phyloP scores from a whole-genome alignment of 208 protist genomes.

The Crithidia acanthocephali region DNA sequence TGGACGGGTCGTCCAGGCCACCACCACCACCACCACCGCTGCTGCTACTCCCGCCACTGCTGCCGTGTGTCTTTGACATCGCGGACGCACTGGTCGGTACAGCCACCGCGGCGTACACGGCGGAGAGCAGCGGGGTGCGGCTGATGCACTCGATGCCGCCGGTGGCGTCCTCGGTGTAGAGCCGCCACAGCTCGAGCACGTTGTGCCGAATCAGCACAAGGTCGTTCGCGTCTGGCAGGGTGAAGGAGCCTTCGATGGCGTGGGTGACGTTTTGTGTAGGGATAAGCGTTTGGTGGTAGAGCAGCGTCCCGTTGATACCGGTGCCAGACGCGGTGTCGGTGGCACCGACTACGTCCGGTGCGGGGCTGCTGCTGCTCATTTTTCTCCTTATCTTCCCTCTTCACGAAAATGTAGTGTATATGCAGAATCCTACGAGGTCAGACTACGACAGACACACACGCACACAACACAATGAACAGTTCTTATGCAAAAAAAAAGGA shows the following conservation, averaged over 20 bases:
- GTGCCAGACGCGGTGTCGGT: background rate
- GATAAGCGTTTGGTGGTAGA: conserved; percentile 89
- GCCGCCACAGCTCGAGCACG: conserved; percentile 74
- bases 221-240: conserved; percentile 65
- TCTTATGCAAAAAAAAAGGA: no score
- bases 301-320: conserved; percentile 44
- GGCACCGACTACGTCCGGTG: background rate
- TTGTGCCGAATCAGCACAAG: conserved; percentile 73
- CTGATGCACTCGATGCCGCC: conserved; percentile 68
- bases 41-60: no score
- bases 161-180: conserved; percentile 46
- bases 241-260: conserved; percentile 78
- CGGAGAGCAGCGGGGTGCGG: conserved; percentile 56
- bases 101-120: conserved; percentile 63
- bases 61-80: conserved; percentile 23
- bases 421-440: no score
- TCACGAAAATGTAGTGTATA: no score
- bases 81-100: conserved; percentile 58
- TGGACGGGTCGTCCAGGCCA: conserved; percentile 22
- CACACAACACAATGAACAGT: no score
- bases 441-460: no score
- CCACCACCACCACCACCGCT: background rate
- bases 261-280: conserved; percentile 77
- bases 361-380: conserved; percentile 14
- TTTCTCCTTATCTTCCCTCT: no score